phyloP scores from a whole-genome alignment of 1,139 yeast genomes.

The Geotrichum aggregatum region DNA sequence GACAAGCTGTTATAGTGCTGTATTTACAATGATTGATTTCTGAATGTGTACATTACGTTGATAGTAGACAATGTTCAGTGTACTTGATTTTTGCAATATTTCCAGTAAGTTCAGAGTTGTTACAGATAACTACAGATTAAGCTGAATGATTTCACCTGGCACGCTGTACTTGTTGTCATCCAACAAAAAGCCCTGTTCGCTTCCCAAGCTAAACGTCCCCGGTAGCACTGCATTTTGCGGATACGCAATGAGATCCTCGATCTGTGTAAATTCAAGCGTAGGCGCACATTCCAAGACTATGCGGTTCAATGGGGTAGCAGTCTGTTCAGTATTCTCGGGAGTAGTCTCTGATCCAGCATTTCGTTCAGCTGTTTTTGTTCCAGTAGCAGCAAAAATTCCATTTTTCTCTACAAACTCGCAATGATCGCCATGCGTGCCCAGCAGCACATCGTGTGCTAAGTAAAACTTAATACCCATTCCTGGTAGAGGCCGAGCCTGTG shows the following conservation, averaged over 20 bases:
- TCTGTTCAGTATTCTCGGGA: too few relatives aligned
- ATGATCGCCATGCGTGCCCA: not conserved
- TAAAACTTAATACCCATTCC: constrained; percentile 50
- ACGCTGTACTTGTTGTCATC: constrained; percentile 35
- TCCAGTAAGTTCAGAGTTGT: not conserved
- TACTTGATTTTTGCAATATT: not conserved
- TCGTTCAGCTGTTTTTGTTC: not conserved
- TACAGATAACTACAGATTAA: not conserved
- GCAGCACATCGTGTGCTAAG: constrained; percentile 30
- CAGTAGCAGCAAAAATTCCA: not conserved
- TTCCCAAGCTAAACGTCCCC: constrained; percentile 35
- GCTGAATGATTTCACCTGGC: constrained; percentile 31
- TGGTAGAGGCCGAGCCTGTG: constrained; percentile 45
- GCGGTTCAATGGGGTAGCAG: not conserved
- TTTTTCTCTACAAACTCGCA: constrained; percentile 6
- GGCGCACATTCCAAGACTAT: constrained; percentile 30
- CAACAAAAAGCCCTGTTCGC: constrained; percentile 37
- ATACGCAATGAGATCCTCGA: constrained; percentile 21
- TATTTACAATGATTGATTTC: not conserved
- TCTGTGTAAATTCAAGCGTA: constrained; percentile 23
- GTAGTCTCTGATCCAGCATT: too few relatives aligned
- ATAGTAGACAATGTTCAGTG: too few relatives aligned
- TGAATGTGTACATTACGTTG: too few relatives aligned
- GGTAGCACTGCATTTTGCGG: constrained; percentile 22
- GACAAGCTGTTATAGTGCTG: not conserved